Evolutionary conservation across 768 basidiomycete species (phyloP).

Genomic region (Leccinum variicolor): DNA sequence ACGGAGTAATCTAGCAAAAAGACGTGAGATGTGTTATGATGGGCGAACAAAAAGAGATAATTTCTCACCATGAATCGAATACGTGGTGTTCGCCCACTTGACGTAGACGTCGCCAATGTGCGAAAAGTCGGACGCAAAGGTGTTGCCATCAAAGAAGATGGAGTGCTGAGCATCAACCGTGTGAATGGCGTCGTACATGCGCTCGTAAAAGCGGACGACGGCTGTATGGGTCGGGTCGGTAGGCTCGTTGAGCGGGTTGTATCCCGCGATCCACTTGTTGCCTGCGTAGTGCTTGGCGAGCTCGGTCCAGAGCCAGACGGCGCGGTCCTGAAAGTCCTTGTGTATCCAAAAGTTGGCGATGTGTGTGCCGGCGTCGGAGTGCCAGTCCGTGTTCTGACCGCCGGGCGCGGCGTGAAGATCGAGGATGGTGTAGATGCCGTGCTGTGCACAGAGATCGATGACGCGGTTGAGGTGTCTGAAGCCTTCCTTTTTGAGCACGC

Average conservation of each 20-base stretch:
- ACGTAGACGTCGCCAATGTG: constrained; percentile 62
- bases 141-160: constrained; percentile 83
- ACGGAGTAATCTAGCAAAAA: constrained; percentile 24
- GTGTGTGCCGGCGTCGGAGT: constrained; percentile 67
- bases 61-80: constrained; percentile 65
- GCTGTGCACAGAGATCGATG: constrained; percentile 66
- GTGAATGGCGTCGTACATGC: constrained; percentile 68
- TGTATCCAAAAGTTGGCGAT: constrained; percentile 78
- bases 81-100: constrained; percentile 68
- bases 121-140: constrained; percentile 77
- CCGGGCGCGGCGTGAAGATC: constrained; percentile 78
- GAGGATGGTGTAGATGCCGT: constrained; percentile 76
- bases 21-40: neutral
- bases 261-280: constrained; percentile 83
- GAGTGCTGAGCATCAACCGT: constrained; percentile 65
- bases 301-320: constrained; percentile 73
- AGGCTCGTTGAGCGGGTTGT: constrained; percentile 82
- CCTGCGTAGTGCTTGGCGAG: constrained; percentile 72
- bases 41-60: neutral
- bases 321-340: constrained; percentile 81
- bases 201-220: constrained; percentile 64
- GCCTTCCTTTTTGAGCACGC: constrained; percentile 67
- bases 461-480: constrained; percentile 85
- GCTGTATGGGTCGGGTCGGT: constrained; percentile 67
- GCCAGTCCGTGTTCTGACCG: constrained; percentile 80